Conservation (phyloP, 495 filamentous ascomycete genomes). For the Penicillium canescens region DNA sequence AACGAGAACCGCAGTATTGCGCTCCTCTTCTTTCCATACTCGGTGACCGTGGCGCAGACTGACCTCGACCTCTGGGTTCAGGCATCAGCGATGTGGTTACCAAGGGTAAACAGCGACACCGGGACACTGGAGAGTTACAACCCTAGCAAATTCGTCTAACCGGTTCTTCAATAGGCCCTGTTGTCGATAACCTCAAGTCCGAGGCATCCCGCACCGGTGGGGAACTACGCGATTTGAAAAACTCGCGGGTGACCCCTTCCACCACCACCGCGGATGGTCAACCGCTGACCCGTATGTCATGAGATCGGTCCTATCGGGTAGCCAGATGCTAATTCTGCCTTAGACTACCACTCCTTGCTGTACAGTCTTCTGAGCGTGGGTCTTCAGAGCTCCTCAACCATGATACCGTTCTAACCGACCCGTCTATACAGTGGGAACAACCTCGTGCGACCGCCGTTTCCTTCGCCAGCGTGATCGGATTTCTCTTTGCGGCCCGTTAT, state of each 20-base stretch:
- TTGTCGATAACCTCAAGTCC: constrained; percentile 75
- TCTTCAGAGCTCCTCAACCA: constrained; percentile 6
- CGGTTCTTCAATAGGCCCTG: constrained; percentile 55
- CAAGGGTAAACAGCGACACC: constrained; percentile 29
- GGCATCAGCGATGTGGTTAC: constrained; percentile 28
- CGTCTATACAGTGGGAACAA: constrained; percentile 59
- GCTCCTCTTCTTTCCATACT: background rate
- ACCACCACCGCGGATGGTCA: constrained; percentile 78
- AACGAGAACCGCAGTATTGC: constrained; percentile 12
- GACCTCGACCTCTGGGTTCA: constrained; percentile 20
- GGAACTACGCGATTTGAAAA: constrained; percentile 76
- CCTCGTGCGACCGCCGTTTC: constrained; percentile 83
- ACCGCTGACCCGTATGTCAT: constrained; percentile 70
- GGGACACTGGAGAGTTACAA: background rate
- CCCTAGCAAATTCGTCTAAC: constrained; percentile 34
- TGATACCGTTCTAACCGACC: constrained; percentile 26
- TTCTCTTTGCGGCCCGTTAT: constrained; percentile 90
- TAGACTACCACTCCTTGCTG: constrained; percentile 93
- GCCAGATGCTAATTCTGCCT: constrained; percentile 14
- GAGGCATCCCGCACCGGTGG: constrained; percentile 67
- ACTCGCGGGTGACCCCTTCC: constrained; percentile 65
- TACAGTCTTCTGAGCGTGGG: constrained; percentile 78
- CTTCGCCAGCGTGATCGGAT: constrained; percentile 67
- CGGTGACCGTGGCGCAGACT: constrained; percentile 18
- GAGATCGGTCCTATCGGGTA: constrained; percentile 1